Conservation (phyloP, 257 asterid genomes). For the Ilex asprella region DNA sequence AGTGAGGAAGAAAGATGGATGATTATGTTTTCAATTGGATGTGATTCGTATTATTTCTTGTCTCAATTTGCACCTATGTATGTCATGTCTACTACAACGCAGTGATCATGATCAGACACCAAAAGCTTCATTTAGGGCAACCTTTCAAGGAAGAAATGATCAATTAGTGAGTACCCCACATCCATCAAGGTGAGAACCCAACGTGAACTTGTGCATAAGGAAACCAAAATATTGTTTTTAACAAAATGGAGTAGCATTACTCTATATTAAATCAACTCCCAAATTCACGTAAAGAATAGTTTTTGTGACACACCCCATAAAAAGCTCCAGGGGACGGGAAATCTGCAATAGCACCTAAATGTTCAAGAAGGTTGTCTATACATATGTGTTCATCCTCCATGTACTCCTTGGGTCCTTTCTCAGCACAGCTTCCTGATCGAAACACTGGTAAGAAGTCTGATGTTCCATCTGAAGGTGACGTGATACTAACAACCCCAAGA, state of each 20-base stretch:
- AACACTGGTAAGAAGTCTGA: conserved; percentile 60
- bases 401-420: conserved; percentile 83
- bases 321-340: conserved; percentile 71
- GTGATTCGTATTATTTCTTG: too few relatives aligned
- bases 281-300: background rate
- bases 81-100: background rate
- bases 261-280: background rate
- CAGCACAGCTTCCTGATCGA: conserved; percentile 91
- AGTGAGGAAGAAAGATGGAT: too few relatives aligned
- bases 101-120: background rate
- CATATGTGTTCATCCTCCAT: conserved; percentile 95
- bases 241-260: background rate
- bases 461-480: conserved; percentile 42
- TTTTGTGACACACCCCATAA: conserved; percentile 71
- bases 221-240: too few relatives aligned
- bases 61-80: too few relatives aligned
- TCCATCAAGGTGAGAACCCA: too few relatives aligned
- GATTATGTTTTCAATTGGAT: too few relatives aligned
- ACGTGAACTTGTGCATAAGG: too few relatives aligned
- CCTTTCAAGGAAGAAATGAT: too few relatives aligned
- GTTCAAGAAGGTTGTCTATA: conserved; percentile 63
- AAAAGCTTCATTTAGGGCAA: too few relatives aligned
- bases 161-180: too few relatives aligned
- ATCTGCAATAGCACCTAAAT: conserved; percentile 41
- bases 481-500: conserved; percentile 23